Conservation (phyloP, 495 filamentous ascomycete species). For the Tuber magnatum region DNA sequence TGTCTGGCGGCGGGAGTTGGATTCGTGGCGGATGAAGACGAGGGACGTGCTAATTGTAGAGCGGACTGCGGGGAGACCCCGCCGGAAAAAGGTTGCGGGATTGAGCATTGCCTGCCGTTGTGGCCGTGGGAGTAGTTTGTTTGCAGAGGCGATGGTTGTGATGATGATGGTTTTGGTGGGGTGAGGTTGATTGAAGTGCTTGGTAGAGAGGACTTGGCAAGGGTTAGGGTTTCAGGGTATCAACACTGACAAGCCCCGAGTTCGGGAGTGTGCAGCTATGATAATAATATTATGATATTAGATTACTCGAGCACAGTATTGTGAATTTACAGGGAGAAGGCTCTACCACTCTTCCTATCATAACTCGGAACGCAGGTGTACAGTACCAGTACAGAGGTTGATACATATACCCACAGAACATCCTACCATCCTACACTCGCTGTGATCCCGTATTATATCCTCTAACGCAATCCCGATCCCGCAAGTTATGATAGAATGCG, state of each 20-base stretch:
- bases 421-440: background rate
- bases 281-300: too few species aligned
- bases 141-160: background rate
- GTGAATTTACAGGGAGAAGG: too few species aligned
- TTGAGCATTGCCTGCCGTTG: slow-evolving; percentile 21
- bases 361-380: background rate
- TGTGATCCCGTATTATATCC: background rate
- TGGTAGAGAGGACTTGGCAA: slow-evolving; percentile 18
- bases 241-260: background rate
- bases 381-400: background rate
- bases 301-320: too few species aligned
- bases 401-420: background rate
- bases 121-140: background rate
- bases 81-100: slow-evolving; percentile 22
- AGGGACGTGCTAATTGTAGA: background rate
- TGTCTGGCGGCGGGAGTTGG: slow-evolving; percentile 34
- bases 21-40: slow-evolving; percentile 25
- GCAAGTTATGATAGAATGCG: background rate
- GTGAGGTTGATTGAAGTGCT: background rate
- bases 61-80: slow-evolving; percentile 2
- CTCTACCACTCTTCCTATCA: background rate
- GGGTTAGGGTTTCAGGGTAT: slow-evolving; percentile 27
- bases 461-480: background rate
- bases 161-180: slow-evolving; percentile 8
- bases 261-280: background rate